These are phyloP conservation scores for Retiboletus flavoniger DNA, from an alignment of 1,284 basidiomycete genomes.

Conservation along the genomic window DNA sequence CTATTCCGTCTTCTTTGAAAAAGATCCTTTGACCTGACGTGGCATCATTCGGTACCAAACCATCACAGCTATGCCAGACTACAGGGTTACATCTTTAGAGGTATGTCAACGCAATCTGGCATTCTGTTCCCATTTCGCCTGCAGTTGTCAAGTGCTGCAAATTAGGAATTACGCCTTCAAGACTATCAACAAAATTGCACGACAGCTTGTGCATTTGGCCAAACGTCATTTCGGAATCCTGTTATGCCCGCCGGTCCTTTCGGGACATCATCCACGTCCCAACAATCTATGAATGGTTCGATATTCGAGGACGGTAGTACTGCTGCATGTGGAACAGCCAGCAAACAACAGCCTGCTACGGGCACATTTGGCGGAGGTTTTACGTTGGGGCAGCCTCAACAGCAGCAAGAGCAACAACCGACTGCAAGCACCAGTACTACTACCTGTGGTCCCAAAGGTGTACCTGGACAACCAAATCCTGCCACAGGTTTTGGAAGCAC, in stretches of 20 bases:
- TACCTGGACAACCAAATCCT: slow-evolving; percentile 41
- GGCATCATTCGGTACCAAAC: slow-evolving; percentile 63
- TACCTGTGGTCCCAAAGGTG: slow-evolving; percentile 26
- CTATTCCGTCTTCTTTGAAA: slow-evolving; percentile 55
- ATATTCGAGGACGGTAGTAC: slow-evolving; percentile 28
- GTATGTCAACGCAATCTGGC: slow-evolving; percentile 37
- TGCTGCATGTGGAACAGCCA: slow-evolving; percentile 43
- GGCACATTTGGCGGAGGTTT: slow-evolving; percentile 41
- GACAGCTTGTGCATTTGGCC: slow-evolving; percentile 51
- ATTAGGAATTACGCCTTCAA: slow-evolving; percentile 69
- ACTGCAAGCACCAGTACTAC: slow-evolving; percentile 24
- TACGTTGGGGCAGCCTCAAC: slow-evolving; percentile 36
- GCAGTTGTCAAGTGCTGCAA: not conserved
- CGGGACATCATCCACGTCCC: slow-evolving; percentile 37
- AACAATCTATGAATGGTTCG: slow-evolving; percentile 35
- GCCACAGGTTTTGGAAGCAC: slow-evolving; percentile 41
- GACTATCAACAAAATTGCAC: slow-evolving; percentile 75
- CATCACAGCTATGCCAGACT: slow-evolving; percentile 68
- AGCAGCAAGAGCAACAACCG: too few relatives aligned
- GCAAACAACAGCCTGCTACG: slow-evolving; percentile 26
- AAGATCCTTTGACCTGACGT: slow-evolving; percentile 47
- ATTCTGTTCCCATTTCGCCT: slow-evolving; percentile 3
- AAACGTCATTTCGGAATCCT: slow-evolving; percentile 34
- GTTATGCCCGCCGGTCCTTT: slow-evolving; percentile 37
- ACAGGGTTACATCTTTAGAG: slow-evolving; percentile 67